These are phyloP conservation scores for Gremmenia infestans DNA, from an alignment of 2,329 filamentous ascomycete species.

Conservation along the genomic window DNA sequence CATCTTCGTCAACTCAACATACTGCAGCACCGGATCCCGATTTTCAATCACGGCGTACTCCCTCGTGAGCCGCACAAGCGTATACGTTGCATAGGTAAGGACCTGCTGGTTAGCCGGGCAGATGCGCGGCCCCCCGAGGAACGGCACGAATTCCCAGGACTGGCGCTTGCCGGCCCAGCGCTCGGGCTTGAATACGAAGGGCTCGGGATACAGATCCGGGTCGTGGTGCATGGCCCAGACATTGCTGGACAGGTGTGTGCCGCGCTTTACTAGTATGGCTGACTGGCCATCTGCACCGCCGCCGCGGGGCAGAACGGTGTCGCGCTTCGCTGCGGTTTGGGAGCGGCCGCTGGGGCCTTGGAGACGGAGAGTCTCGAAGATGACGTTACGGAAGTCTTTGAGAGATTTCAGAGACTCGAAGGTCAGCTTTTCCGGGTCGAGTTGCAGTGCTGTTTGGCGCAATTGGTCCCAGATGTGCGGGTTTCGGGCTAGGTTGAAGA, in stretches of 20 bases:
- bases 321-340: not conserved
- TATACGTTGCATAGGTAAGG: not conserved
- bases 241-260: not conserved
- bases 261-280: not conserved
- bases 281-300: not conserved
- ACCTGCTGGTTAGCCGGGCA: not conserved
- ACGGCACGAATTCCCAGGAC: not conserved
- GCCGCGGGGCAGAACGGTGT: not conserved
- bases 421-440: not conserved
- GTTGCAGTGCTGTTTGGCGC: not conserved
- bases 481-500: conserved; percentile 3
- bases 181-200: not conserved
- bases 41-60: not conserved
- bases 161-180: not conserved
- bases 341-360: not conserved
- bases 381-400: not conserved
- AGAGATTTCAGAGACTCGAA: conserved; percentile 3
- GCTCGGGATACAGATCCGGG: not conserved
- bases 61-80: not conserved
- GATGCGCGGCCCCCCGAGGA: not conserved
- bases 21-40: not conserved
- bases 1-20: not conserved
- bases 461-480: conserved; percentile 4
- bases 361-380: conserved; percentile 1
- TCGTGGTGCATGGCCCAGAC: not conserved